A percentile compares a stretch with the other conserved stretches of the same genome.
Evolutionary conservation across 2,329 filamentous ascomycete species (phyloP).

Genomic region (Fusarium citri): DNA sequence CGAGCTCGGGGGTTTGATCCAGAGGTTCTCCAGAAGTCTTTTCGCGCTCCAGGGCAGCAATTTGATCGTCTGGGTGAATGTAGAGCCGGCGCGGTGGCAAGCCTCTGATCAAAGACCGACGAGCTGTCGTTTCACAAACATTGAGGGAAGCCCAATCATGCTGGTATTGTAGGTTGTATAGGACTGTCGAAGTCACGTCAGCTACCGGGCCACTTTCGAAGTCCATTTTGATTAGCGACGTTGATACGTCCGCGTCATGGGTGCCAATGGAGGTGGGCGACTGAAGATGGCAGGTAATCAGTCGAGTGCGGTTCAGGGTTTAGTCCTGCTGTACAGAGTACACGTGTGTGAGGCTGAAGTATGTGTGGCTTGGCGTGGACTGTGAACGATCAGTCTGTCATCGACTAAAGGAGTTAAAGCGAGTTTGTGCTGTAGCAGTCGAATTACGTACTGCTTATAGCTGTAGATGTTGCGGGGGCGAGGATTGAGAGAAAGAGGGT

Average conservation of each 20-base stretch:
- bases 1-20: slow-evolving; percentile 66
- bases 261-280: slow-evolving; percentile 8
- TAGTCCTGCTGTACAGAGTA: slow-evolving; percentile 8
- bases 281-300: neutral
- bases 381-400: neutral
- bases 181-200: slow-evolving; percentile 60
- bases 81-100: slow-evolving; percentile 80
- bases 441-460: neutral
- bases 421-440: neutral
- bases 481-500: slow-evolving; percentile 2
- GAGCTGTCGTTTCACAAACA: slow-evolving; percentile 60
- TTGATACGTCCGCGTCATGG: slow-evolving; percentile 6
- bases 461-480: neutral
- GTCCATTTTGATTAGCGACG: slow-evolving; percentile 26
- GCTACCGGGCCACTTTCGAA: slow-evolving; percentile 24
- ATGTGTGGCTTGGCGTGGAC: neutral
- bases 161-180: slow-evolving; percentile 78
- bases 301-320: neutral
- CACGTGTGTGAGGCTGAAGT: slow-evolving; percentile 12
- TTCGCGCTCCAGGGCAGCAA: slow-evolving; percentile 74
- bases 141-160: slow-evolving; percentile 77
- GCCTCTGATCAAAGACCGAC: slow-evolving; percentile 75
- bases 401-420: neutral
- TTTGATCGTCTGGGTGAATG: slow-evolving; percentile 85
- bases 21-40: slow-evolving; percentile 59